phyloP scores from a whole-genome alignment of 2,329 filamentous ascomycete species.

The Fusarium xylarioides region DNA sequence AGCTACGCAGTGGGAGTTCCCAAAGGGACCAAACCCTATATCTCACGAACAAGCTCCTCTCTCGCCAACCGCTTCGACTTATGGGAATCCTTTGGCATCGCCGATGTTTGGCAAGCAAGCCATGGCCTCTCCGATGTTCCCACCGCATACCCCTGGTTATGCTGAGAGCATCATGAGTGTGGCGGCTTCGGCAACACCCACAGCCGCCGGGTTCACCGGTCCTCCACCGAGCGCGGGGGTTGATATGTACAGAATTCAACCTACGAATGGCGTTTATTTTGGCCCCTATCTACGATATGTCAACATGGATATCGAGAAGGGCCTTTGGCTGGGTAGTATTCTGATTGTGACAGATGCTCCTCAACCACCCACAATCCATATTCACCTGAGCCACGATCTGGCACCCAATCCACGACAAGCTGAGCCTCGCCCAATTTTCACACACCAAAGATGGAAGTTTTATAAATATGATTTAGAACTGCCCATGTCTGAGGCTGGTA shows the following conservation, averaged over 20 bases:
- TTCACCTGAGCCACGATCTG: slow-evolving; percentile 88
- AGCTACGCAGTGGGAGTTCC: slow-evolving; percentile 98
- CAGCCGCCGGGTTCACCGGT: slow-evolving; percentile 82
- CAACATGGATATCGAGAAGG: slow-evolving; percentile 95
- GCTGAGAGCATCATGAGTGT: slow-evolving; percentile 88
- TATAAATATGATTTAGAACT: slow-evolving; percentile 94
- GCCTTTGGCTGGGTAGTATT: slow-evolving; percentile 92
- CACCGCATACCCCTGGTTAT: slow-evolving; percentile 84
- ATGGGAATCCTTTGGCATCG: slow-evolving; percentile 77
- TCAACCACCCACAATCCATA: slow-evolving; percentile 94
- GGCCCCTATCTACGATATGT: slow-evolving; percentile 94
- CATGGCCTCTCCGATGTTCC: slow-evolving; percentile 81
- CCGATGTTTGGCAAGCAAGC: slow-evolving; percentile 67
- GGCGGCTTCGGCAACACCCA: slow-evolving; percentile 76
- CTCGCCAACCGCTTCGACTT: slow-evolving; percentile 81
- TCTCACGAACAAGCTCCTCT: slow-evolving; percentile 83
- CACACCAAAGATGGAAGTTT: slow-evolving; percentile 94
- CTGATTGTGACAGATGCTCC: slow-evolving; percentile 90
- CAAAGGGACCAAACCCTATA: slow-evolving; percentile 91
- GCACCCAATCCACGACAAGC: slow-evolving; percentile 93
- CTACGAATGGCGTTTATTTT: slow-evolving; percentile 97
- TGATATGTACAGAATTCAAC: slow-evolving; percentile 91
- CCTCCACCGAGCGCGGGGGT: slow-evolving; percentile 90
- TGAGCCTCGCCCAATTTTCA: slow-evolving; percentile 81
- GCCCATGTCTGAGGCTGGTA: slow-evolving; percentile 81